Evolutionary conservation across 192 early-diverging fungal genomes (phyloP), one percentile per base, ranked within the genome.

Genomic region (Gigaspora rosea): DNA sequence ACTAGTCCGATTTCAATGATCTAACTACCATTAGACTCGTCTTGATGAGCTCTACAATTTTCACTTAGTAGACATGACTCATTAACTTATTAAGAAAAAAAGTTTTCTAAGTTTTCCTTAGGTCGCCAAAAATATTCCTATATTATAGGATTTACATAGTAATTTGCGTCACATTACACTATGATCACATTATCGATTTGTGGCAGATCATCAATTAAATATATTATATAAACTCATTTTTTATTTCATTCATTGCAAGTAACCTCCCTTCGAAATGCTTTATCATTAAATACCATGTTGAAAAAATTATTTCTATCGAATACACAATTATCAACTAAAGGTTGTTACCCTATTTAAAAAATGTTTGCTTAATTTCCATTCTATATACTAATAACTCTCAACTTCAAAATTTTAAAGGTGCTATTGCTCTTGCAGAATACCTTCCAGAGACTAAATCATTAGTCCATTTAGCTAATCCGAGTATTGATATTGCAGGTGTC

Each of bases 391-490:
- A 15, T 27, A 27, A 27, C 27, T 27, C n/a, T n/a, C 27, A 27
- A 27, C 27, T 27, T 27, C 27, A 27, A 27, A 27, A 27, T 27
- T 27, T 27, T 27, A 27, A 35, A 85, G 89, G 82, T 18, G 89
- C 93, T 11, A 92, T 97, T 64, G 86, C 88, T 7, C 78, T 97
- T 54, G 93, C 95, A 20, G 95, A 97, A 81, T 87, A 88, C 35
- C 78, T 97, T 56, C 93, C 94, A 8, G 91, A 96, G 62, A 93
- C 89, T 18, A 86, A 85, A 8, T 66, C 85, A 33, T 81, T 97
- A 13, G 82, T 84, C 71, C 85, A 89, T 63, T 86, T 97, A 74
- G 92, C 86, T 27, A 97, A 97, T 80, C 87, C 90, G 12, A 81
- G 77, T 2, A 92, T 97, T 49, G 90, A 92, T 35, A 80, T 95